A percentile compares a stretch with the other conserved stretches of the same genome.
phyloP scores from a whole-genome alignment of 345 rosid genomes.

The Mangifera indica region DNA sequence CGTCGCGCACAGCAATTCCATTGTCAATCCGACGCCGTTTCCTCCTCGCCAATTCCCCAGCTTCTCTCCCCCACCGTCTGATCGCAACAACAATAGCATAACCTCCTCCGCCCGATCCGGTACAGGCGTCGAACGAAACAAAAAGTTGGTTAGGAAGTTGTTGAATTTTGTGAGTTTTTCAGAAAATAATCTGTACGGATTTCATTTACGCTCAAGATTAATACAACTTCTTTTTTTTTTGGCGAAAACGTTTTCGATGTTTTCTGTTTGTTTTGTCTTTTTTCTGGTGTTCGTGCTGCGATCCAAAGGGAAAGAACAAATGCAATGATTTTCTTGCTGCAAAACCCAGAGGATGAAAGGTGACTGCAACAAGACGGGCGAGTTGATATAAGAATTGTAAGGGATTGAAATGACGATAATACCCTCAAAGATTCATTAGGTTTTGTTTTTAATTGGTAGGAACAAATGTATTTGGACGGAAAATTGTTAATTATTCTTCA shows the following conservation, averaged over 20 bases:
- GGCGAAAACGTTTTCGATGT: neutral
- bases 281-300: neutral
- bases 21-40: constrained; percentile 27
- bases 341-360: constrained; percentile 18
- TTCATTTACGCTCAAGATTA: neutral
- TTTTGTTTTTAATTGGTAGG: neutral
- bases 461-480: neutral
- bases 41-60: constrained; percentile 17
- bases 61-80: neutral
- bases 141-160: neutral
- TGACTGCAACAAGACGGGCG: neutral
- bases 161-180: neutral
- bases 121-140: neutral
- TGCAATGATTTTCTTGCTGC: neutral
- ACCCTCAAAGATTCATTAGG: neutral
- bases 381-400: constrained; percentile 15
- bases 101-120: neutral
- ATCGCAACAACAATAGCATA: constrained; percentile 7
- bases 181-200: neutral
- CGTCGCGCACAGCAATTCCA: constrained; percentile 58
- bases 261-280: neutral
- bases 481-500: neutral
- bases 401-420: constrained; percentile 20
- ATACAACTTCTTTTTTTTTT: too few species aligned
- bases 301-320: constrained; percentile 17